Conservation (phyloP, 768 basidiomycete genomes). For the Lactarius trivialis region DNA sequence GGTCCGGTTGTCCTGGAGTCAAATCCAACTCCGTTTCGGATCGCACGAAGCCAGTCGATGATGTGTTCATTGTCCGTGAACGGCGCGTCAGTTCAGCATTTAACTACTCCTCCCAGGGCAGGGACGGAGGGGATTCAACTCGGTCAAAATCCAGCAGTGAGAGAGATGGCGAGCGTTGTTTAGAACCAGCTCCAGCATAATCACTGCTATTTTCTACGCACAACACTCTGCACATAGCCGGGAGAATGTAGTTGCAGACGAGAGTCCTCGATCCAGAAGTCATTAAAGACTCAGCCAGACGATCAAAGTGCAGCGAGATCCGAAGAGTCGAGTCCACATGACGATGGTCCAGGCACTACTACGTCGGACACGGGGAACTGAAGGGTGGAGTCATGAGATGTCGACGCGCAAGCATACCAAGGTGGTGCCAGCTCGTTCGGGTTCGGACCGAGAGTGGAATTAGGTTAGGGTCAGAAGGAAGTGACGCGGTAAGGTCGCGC, state of each 20-base stretch:
- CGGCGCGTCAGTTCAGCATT: background rate
- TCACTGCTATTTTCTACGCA: no score
- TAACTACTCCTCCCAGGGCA: background rate
- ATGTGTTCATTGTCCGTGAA: background rate
- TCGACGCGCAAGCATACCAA: no score
- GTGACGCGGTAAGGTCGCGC: background rate
- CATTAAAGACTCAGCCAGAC: background rate
- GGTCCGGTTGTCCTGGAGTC: background rate
- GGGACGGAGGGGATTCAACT: background rate
- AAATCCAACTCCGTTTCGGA: background rate
- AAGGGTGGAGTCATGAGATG: background rate
- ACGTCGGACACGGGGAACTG: background rate
- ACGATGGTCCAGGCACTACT: background rate
- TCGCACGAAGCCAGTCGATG: background rate
- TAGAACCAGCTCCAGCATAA: no score
- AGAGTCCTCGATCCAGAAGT: background rate
- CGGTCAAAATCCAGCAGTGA: background rate
- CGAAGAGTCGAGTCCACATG: background rate
- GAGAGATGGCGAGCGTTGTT: background rate
- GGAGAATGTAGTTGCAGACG: no score
- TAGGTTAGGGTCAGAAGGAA: slow-evolving; percentile 12
- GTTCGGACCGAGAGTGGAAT: background rate
- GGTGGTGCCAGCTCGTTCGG: background rate
- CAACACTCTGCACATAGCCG: no score
- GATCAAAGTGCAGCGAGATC: background rate